These are phyloP conservation scores for Mycena rebaudengoi DNA, from an alignment of 768 basidiomycete genomes.

Conservation along the genomic window DNA sequence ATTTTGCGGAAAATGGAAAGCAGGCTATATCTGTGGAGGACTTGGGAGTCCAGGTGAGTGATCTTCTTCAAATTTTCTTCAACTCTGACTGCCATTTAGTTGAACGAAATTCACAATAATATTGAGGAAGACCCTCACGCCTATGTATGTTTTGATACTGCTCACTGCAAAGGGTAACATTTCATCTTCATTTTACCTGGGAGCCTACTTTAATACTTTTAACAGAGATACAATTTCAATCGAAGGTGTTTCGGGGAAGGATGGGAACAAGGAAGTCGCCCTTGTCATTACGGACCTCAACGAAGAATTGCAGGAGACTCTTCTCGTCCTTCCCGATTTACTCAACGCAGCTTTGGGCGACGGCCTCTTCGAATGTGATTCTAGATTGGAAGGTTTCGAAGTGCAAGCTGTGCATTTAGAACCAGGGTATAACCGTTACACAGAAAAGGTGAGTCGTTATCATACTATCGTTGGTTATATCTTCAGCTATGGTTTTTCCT, in stretches of 20 bases:
- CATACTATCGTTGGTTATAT: background rate
- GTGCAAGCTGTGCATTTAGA: background rate
- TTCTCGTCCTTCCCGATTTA: background rate
- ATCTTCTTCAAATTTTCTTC: background rate
- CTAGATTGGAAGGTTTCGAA: background rate
- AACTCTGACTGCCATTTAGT: background rate
- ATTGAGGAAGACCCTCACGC: background rate
- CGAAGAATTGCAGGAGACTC: background rate
- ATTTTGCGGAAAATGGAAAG: no score
- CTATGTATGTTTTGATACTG: background rate
- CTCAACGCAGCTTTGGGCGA: background rate
- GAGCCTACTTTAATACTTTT: background rate
- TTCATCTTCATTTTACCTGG: background rate
- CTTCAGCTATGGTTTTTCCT: background rate
- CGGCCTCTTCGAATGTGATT: background rate
- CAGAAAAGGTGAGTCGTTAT: background rate
- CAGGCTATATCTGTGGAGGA: no score
- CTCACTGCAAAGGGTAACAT: background rate
- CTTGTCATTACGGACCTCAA: background rate
- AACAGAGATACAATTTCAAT: background rate
- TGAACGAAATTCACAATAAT: background rate
- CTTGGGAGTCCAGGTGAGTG: no score
- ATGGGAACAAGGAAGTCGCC: background rate
- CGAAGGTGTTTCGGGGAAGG: background rate
- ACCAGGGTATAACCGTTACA: background rate